phyloP scores from a whole-genome alignment of 441 rosid species.

The Mallotus repandus region DNA sequence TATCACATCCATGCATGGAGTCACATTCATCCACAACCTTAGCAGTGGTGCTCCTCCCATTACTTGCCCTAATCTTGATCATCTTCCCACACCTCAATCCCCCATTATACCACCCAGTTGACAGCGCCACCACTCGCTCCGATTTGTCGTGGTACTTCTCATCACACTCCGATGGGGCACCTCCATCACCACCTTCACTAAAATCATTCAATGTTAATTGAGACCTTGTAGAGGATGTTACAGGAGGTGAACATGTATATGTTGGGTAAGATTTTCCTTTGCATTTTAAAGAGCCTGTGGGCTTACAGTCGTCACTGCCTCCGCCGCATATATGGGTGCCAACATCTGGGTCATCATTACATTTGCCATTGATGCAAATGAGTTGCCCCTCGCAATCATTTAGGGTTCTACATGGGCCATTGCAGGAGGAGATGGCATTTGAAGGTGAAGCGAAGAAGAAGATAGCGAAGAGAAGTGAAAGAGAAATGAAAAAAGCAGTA shows the following conservation, averaged over 20 bases:
- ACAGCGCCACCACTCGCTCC: constrained; percentile 32
- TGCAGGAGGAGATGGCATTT: constrained; percentile 33
- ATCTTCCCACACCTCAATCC: constrained; percentile 34
- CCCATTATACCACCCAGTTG: constrained; percentile 36
- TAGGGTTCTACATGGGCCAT: constrained; percentile 31
- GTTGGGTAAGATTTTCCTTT: neutral
- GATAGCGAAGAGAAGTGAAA: constrained; percentile 8
- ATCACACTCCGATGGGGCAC: constrained; percentile 34
- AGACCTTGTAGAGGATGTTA: constrained; percentile 31
- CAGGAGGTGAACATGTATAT: constrained; percentile 38
- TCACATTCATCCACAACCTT: constrained; percentile 51
- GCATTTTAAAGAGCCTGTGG: constrained; percentile 29
- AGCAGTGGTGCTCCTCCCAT: constrained; percentile 32
- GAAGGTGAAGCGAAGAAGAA: constrained; percentile 9
- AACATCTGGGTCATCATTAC: constrained; percentile 35
- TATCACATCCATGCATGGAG: constrained; percentile 30
- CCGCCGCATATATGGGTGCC: constrained; percentile 26
- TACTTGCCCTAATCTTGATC: constrained; percentile 31
- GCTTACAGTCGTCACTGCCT: constrained; percentile 21
- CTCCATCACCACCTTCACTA: constrained; percentile 33
- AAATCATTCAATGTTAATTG: constrained; percentile 37
- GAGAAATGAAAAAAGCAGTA: neutral
- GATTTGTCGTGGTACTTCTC: constrained; percentile 21
- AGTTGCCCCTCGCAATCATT: constrained; percentile 39
- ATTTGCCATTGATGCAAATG: constrained; percentile 37